Evolutionary conservation across 176 grass and related monocot genomes (phyloP), one percentile per base, ranked within the genome.

Genomic region (Urochloa ruziziensis): DNA sequence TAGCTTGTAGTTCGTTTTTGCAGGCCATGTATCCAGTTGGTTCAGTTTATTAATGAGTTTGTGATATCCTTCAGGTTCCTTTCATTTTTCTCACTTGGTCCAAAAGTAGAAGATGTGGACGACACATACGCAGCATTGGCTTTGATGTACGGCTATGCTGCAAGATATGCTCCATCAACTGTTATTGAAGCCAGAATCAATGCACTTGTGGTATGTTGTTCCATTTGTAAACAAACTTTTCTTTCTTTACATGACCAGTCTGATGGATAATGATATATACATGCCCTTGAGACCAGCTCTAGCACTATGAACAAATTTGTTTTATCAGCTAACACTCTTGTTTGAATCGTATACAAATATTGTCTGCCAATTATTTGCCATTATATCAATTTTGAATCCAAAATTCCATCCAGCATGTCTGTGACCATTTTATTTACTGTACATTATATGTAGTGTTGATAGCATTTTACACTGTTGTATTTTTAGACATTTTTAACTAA

Each of bases 161-260:
- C 95, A 79, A 94, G 90, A 94, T 94, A 98, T 93, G 92, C 95
- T 83, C 95, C 95, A 51, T 93, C 92, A 75, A 98, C 95, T 64
- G 95, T 98, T 84, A 98, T 98, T 91, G 95, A 98, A 89, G 91
- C 95, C 67, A 91, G 95, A 88, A 98, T 98, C 63, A 94, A 98
- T 79, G 95, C 95, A 67, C 92, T 98, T 80, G 95, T 98, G 92
- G 95, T 98, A 93, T 73, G 63, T 24, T 81, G 49, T 89, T 40
- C 51, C 61, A 71, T 86, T 35, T 57, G 69, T 58, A 43, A 58
- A 78, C 52, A 23, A 51, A 61, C 53, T 65, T 80, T 49, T 34
- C 19, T 75, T 73, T 57, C 37, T 46, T 53, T 70, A 7, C 48
- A 62, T 88, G 63, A 83, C 59, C 13, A 30, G 15, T 49, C 21